Base-by-base conservation (phyloP, 495 filamentous ascomycete species). In the Hypoxylon cercidicola region DNA sequence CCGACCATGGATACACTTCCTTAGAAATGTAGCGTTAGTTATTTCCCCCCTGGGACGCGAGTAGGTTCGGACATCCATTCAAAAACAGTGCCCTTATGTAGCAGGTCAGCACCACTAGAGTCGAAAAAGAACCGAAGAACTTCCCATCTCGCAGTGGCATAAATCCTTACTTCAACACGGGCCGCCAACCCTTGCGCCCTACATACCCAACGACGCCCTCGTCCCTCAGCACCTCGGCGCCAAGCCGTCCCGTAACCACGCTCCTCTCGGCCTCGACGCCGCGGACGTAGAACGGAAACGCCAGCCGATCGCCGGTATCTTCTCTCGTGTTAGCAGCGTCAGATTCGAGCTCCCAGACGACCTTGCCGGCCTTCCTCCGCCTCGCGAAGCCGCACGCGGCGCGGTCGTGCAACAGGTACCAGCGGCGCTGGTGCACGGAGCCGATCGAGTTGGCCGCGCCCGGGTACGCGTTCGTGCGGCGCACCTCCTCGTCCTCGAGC, bases 371-470 rank as follows among this genome's bases (percentile, higher is more conserved):
- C 41, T 48, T 55, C 7, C 65, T 63, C 15, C 53, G 30, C 44
- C 62, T 74, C 12, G 72, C 66, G 50, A 90, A 88, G 18, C 88
- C 88, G 37, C 81, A 85, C 5, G 76, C 78, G 4, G 59, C 61
- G 1, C 83, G 76, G 50, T 90, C 87, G 12, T 89, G 70, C 20
- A 79, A 80, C 15, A 89, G 69, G 55, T 82, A 87, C 88, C 88
- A 91, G 3, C 78, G 74, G 1, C 88, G 81, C 68, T 89, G 86
- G 63, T 90, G 83, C 16, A 90, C 78, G 9, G 87, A 89, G 3
- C 80, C 82, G 34, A 90, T 86, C 11, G 75, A 83, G 66, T 90
- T 90, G 0, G 47, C 77, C 0, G 88, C 84, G 18, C 88, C 86
- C 0, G 84, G 73, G 70, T 91, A 90, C 15, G 88, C 85, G 58